phyloP scores from a whole-genome alignment of 1,284 basidiomycete genomes.

The Anthracocystis setariae region DNA sequence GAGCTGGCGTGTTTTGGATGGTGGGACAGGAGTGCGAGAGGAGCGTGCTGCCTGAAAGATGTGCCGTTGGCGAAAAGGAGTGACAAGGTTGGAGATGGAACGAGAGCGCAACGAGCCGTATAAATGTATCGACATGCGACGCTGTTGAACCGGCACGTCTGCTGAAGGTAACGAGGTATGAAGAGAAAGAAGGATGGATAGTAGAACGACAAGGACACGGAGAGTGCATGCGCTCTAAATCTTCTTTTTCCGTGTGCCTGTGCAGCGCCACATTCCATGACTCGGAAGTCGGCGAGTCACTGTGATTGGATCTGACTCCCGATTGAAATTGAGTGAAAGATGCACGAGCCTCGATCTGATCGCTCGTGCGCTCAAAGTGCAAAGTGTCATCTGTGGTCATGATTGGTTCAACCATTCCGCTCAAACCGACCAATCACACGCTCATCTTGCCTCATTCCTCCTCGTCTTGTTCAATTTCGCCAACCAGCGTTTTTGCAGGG shows the following conservation, averaged over 20 bases:
- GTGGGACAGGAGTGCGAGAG: background rate
- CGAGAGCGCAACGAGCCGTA: conserved; percentile 12
- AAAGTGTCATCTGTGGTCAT: background rate
- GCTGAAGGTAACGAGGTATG: background rate
- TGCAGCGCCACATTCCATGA: conserved; percentile 5
- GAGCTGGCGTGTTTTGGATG: conserved; percentile 9
- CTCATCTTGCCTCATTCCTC: background rate
- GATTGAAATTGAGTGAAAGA: conserved; percentile 1
- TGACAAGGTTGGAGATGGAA: conserved; percentile 7
- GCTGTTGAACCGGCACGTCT: background rate
- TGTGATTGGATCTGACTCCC: background rate
- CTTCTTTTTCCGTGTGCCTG: conserved; percentile 5
- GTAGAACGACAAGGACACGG: no score
- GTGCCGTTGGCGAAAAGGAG: conserved; percentile 6
- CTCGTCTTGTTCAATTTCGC: background rate
- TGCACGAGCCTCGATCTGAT: conserved; percentile 22
- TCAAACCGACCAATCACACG: conserved; percentile 14
- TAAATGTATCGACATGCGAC: conserved; percentile 34
- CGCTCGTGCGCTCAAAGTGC: background rate
- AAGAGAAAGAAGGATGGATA: background rate
- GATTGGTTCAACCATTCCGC: conserved; percentile 11
- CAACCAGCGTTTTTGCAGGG: conserved; percentile 3
- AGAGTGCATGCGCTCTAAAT: no score
- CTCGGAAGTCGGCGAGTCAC: conserved; percentile 28
- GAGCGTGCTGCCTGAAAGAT: background rate